Conservation (phyloP, 78 protist species). For the slime mould (Dictyostelium discoideum) region dicty_2.7 NC_007090.3:2487001-2487500, state of each 20-base stretch:
- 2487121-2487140: conserved; percentile 88
- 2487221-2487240: conserved; percentile 66
- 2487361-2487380: conserved; percentile 69
- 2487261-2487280: conserved; percentile 8
- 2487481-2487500: conserved; percentile 73
- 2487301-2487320: conserved; percentile 80
- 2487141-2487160: conserved; percentile 82
- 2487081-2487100: conserved; percentile 93
- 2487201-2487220: conserved; percentile 54
- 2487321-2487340: conserved; percentile 81
- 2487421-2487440: background rate
- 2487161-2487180: conserved; percentile 3
- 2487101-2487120: conserved; percentile 87
- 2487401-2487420: conserved; percentile 75
- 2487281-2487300: conserved; percentile 68
- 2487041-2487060: conserved; percentile 86
- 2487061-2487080: conserved; percentile 27
- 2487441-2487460: conserved; percentile 19
- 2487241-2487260: background rate
- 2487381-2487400: background rate
- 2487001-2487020: conserved; percentile 78
- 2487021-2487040: conserved; percentile 71
- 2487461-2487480: conserved; percentile 3
- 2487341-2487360: conserved; percentile 4
- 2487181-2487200: conserved; percentile 58